Percentiles rank a stretch among this genome's conserved stretches.
Conservation (phyloP, 2,329 filamentous ascomycete species). For the Alternaria panax region DNA sequence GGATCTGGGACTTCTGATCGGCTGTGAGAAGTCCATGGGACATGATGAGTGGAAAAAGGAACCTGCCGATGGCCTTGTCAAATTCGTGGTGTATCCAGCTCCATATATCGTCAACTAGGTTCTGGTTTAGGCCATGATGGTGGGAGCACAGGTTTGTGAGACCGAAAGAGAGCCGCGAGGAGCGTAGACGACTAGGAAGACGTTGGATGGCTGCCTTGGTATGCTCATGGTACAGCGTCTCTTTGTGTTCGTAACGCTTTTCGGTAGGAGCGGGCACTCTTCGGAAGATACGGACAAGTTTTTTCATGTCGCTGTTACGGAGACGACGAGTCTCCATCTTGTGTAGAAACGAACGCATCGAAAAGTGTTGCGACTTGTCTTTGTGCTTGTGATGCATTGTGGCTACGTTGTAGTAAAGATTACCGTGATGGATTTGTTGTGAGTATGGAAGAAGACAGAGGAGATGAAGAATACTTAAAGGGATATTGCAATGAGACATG, state of each 20-base stretch:
- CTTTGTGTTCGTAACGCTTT: background rate
- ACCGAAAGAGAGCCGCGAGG: conserved; percentile 19
- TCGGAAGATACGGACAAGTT: conserved; percentile 30
- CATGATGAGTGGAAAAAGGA: conserved; percentile 38
- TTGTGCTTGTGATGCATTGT: background rate
- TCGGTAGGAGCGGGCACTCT: conserved; percentile 9
- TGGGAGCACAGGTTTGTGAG: conserved; percentile 28
- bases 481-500: background rate
- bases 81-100: conserved; percentile 33
- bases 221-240: conserved; percentile 9
- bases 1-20: conserved; percentile 23
- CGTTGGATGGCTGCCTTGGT: conserved; percentile 25
- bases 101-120: conserved; percentile 34
- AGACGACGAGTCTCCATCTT: conserved; percentile 28
- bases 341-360: conserved; percentile 15
- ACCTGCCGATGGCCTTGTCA: conserved; percentile 30
- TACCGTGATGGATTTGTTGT: background rate
- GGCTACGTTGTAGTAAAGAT: background rate
- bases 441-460: conserved; percentile 6
- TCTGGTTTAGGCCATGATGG: conserved; percentile 33
- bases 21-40: conserved; percentile 18
- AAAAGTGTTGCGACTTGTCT: background rate
- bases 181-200: conserved; percentile 34
- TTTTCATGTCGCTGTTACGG: conserved; percentile 34
- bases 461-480: conserved; percentile 1